Base-by-base conservation (phyloP, 116 monocot genomes). In the Cymodocea nodosa region DNA sequence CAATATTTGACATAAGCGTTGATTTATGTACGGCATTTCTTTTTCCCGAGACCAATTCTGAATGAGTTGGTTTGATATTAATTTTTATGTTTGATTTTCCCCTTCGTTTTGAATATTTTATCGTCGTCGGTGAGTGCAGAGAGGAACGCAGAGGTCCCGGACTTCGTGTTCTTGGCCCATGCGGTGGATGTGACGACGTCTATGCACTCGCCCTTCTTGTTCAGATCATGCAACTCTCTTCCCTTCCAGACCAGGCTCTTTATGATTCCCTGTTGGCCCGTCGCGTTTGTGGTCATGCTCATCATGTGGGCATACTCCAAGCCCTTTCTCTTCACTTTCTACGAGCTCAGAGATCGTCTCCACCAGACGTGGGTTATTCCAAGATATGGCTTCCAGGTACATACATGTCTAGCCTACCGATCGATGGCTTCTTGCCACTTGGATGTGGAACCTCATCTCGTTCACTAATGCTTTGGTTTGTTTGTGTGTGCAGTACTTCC, bases 271-370 rank as follows among this genome's bases (percentile, higher is more conserved):
- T 0, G 78, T 8, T 89, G 82, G 89, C 80, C 85, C 2, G 12
- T 23, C 3, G 80, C 77, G 0, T 89, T 85, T 66, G 15, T 65
- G 3, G 25, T 59, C 17, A 90, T 95, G 95, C 69, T 87, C 8
- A 0, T 73, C 6, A 79, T 85, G 90, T 95, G 95, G 95, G 87
- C 70, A 2, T 79, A 60, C 53, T 85, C 95, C 34, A 95, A 95
- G 78, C 81, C 83, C 14, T 95, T 95, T 67, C 39, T 90, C 35
- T 0, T 74, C 55, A 76, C 82, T 30, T 95, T 83, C 77, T 90
- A 95, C 85, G 83, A 65, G 57, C 77, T 95, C 39, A 65, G 83
- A 15, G 90, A 79, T 15, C 51, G 65, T n/a, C 64, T 90, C 13
- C 83, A 83, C 62, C 95, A 95, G 70, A 79, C 61, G 4, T 71